A percentile compares a stretch with the other conserved stretches of the same genome.
These are phyloP conservation scores for Penicillium sp. DNA, from an alignment of 2,329 filamentous ascomycete species.

Conservation along the genomic window DNA sequence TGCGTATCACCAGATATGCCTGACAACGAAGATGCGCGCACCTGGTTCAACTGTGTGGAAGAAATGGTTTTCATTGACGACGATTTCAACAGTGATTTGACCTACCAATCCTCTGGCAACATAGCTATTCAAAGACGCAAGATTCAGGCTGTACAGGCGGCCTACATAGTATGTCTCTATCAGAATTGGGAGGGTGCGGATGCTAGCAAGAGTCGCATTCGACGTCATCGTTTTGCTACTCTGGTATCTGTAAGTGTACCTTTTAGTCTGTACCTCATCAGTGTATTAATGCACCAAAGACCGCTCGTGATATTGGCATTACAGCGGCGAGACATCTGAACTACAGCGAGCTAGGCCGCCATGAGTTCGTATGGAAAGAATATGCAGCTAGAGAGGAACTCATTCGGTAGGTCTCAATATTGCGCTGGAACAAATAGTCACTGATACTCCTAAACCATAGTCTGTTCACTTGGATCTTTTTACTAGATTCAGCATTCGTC, in stretches of 20 bases:
- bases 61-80: conserved; percentile 40
- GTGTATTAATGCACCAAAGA: too few relatives aligned
- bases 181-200: conserved; percentile 43
- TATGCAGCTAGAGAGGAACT: too few relatives aligned
- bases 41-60: conserved; percentile 42
- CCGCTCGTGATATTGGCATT: too few relatives aligned
- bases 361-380: too few relatives aligned
- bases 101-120: conserved; percentile 11
- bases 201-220: conserved; percentile 35
- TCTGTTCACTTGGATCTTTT: too few relatives aligned
- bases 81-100: conserved; percentile 33
- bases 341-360: too few relatives aligned
- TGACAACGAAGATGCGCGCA: conserved; percentile 33
- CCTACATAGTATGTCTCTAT: conserved; percentile 40
- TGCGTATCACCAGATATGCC: conserved; percentile 32
- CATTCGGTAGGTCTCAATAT: too few relatives aligned
- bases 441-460: too few relatives aligned
- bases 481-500: too few relatives aligned
- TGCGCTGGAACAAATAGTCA: too few relatives aligned
- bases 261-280: too few relatives aligned
- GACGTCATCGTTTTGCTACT: conserved; percentile 36
- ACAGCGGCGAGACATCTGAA: too few relatives aligned
- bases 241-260: conserved; percentile 25
- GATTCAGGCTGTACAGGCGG: conserved; percentile 38
- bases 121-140: conserved; percentile 21